Conservation (phyloP, 2,329 filamentous ascomycete genomes). For the Penicillium brasilianum region DNA sequence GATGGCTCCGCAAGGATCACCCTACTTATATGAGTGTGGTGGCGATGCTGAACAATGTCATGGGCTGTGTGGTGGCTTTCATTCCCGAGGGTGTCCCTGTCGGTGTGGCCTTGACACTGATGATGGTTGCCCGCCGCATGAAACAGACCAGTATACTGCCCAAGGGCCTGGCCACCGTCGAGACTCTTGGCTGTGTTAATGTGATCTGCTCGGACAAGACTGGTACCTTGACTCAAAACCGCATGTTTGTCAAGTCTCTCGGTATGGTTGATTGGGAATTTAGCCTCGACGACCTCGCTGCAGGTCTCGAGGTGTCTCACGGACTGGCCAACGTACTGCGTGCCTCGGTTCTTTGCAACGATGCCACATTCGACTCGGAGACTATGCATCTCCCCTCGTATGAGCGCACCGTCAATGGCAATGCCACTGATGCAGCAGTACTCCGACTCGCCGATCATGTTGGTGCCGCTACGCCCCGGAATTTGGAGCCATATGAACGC, state of each 20-base stretch:
- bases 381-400: constrained; percentile 64
- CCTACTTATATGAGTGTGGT: constrained; percentile 74
- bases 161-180: constrained; percentile 79
- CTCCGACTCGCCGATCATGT: constrained; percentile 72
- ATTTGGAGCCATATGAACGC: constrained; percentile 63
- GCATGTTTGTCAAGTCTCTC: constrained; percentile 65
- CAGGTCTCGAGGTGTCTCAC: constrained; percentile 32
- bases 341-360: constrained; percentile 73
- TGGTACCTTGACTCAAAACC: constrained; percentile 65
- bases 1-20: constrained; percentile 69
- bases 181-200: constrained; percentile 75
- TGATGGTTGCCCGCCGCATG: constrained; percentile 79
- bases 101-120: constrained; percentile 71
- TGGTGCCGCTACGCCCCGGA: constrained; percentile 61
- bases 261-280: constrained; percentile 35
- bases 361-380: constrained; percentile 72
- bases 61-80: constrained; percentile 75
- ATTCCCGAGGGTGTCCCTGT: constrained; percentile 79
- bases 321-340: constrained; percentile 64
- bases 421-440: constrained; percentile 77
- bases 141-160: constrained; percentile 75
- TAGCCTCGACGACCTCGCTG: constrained; percentile 25
- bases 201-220: constrained; percentile 82
- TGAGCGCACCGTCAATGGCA: constrained; percentile 71
- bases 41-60: constrained; percentile 73